phyloP scores from a whole-genome alignment of 345 rosid species.

The Mallotus nudiflorus region DNA sequence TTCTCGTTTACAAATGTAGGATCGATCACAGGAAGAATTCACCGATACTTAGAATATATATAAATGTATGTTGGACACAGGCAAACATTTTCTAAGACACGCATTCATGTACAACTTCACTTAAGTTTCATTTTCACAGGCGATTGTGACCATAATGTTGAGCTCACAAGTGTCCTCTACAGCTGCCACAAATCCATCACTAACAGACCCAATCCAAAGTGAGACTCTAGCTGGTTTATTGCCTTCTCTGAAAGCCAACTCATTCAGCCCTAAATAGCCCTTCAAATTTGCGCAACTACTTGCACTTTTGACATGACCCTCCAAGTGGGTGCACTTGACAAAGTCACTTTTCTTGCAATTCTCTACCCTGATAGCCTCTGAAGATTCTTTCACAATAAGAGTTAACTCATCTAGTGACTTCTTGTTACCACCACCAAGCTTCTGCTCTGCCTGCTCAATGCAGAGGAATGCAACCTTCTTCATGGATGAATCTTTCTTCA shows the following conservation, averaged over 20 bases:
- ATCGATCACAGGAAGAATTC: too few species aligned
- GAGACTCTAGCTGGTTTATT: slow-evolving; percentile 40
- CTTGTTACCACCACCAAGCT: slow-evolving; percentile 19
- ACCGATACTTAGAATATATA: too few species aligned
- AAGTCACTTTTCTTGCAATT: slow-evolving; percentile 26
- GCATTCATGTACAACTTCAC: too few species aligned
- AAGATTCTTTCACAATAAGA: slow-evolving; percentile 47
- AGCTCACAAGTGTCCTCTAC: slow-evolving; percentile 3
- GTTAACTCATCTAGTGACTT: slow-evolving; percentile 23
- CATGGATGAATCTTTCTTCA: slow-evolving; percentile 12
- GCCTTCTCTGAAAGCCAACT: slow-evolving; percentile 37
- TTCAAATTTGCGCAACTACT: slow-evolving; percentile 17
- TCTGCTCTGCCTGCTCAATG: slow-evolving; percentile 37
- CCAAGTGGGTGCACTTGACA: slow-evolving; percentile 1
- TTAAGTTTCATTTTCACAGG: slow-evolving; percentile 5
- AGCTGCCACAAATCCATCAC: slow-evolving; percentile 42
- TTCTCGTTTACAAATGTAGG: too few species aligned
- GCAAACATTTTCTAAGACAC: background rate
- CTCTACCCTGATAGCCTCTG: slow-evolving; percentile 34
- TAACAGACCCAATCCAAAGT: slow-evolving; percentile 49
- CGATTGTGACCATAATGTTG: slow-evolving; percentile 40
- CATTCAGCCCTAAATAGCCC: slow-evolving; percentile 41
- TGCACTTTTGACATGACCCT: background rate
- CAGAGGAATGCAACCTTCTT: slow-evolving; percentile 30
- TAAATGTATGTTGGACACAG: too few species aligned